Evolutionary conservation across 225 moss, liverwort and hornwort genomes (phyloP), one percentile per base, ranked within the genome.

Genomic region (Sphagnum tenellum): DNA sequence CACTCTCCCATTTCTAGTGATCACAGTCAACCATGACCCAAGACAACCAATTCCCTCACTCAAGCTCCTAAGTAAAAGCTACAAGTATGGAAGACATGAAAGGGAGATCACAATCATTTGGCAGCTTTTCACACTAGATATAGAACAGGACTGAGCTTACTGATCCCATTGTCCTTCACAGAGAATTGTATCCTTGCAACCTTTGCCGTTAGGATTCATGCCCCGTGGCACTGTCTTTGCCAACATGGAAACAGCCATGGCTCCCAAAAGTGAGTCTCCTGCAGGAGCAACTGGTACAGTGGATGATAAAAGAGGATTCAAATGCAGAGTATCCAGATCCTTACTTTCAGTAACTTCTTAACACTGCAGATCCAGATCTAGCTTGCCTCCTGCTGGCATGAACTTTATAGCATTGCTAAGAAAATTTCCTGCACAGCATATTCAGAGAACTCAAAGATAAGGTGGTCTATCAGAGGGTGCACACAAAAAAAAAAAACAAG

Each of bases 321-420:
- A 47, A 4, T 44, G 8, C 1, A 59, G 67, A 0, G 64, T 56
- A 14, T 78, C 81, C 0, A 47, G 7, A 45, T 71, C 77, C n/a
- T 72, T 72, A 7, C 57, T 67, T 47, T 87, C 81, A 13, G 72
- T 63, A 48, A 89, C 77, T 49, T 87, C 82, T 69, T 87, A 81
- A 14, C 89, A 89, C 3, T 72, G 73, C 7, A 89, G 12, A 7
- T 84, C 79, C 49, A 89, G 73, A 52, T 89, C 87, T 61, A 89
- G 49, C 10, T 76, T 84, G 3, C 89, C 89, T 64, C 89, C 87
- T 29, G 87, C 62, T 11, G 84, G 81, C 10, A 83, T 89, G 13
- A 89, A 89, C 65, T 89, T 89, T 0, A 89, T 79, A 10, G 89
- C 89, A 61, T 89, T 89, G 46, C 89, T 89, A 12, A 89, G 69